Evolutionary conservation across 768 basidiomycete genomes (phyloP), one percentile per base, ranked within the genome.

Genomic region (Coprinellus aureogranulatus): DNA sequence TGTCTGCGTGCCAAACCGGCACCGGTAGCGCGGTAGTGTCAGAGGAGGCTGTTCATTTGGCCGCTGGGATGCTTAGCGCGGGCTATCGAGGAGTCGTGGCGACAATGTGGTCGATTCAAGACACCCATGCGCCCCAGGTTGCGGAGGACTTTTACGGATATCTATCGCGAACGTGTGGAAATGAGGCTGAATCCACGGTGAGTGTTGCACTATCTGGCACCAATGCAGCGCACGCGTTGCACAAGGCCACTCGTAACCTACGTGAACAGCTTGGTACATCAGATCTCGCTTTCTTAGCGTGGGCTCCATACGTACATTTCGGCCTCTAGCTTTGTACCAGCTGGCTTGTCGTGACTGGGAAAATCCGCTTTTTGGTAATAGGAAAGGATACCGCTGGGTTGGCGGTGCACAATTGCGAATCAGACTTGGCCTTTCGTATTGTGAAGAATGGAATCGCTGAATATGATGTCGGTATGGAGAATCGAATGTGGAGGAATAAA

Each of bases 21-120:
- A 67, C 59, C 27, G 72, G 75, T 1, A 62, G 66, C 22, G 52
- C 61, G 12, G 48, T 59, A 16, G 52, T 65, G 8, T 55, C 68
- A 10, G 68, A 69, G 14, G 59, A 66, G 57, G 55, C 64, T 0
- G 65, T 77, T 6, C 75, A 77, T 65, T 62, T 78, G 1, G 70
- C 77, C 0, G 75, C 77, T 18, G 73, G 75, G 1, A 75, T 79
- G 76, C 64, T 73, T 45, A 64, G 56, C 18, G 66, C 70, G 39
- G 70, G 68, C 20, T 69, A 62, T 37, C 54, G 58, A 1, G 58
- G 66, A 6, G 74, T 78, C 2, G 62, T 80, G 20, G 76, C 64
- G 14, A 79, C 79, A 27, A 74, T 79, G 73, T 79, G 78, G 78
- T 67, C 69, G 10, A 74, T 77, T 40, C 59, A 58, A 4, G 78